Percentiles rank a stretch among this genome's conserved stretches.
Evolutionary conservation across 441 rosid species (phyloP).

Genomic region (Omphalea diandra): DNA sequence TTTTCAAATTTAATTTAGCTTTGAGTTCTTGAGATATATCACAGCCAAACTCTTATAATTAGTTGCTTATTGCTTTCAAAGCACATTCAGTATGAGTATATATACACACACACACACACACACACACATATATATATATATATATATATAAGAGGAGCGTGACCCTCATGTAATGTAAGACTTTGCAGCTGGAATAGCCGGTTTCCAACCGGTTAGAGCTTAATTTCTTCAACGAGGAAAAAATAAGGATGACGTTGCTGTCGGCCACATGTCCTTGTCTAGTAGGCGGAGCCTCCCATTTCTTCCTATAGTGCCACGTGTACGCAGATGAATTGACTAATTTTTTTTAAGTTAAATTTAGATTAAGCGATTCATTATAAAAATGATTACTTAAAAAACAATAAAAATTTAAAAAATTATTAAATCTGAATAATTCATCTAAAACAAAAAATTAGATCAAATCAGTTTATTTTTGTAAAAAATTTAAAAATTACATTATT

Average conservation of each 20-base stretch:
- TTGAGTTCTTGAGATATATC: not conserved
- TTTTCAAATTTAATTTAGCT: slow-evolving; percentile 10
- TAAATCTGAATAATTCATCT: no score
- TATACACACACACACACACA: no score
- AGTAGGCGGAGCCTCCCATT: slow-evolving; percentile 39
- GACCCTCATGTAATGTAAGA: not conserved
- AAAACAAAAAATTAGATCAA: no score
- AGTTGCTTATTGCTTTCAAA: not conserved
- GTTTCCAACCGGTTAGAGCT: slow-evolving; percentile 18
- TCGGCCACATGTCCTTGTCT: slow-evolving; percentile 30
- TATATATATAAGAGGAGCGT: no score
- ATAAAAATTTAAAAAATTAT: no score
- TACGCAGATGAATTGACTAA: no score
- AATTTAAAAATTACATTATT: no score
- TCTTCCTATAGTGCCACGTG: slow-evolving; percentile 34
- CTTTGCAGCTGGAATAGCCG: slow-evolving; percentile 26
- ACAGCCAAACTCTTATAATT: slow-evolving; percentile 14
- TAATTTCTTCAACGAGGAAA: slow-evolving; percentile 18
- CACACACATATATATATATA: no score
- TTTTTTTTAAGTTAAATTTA: no score
- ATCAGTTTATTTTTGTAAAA: no score
- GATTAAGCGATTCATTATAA: no score
- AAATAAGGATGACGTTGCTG: not conserved
- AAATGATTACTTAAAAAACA: no score
- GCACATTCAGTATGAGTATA: slow-evolving; percentile 14